phyloP scores from a whole-genome alignment of 2,329 filamentous ascomycete genomes.

The Niveomyces coronatus region DNA sequence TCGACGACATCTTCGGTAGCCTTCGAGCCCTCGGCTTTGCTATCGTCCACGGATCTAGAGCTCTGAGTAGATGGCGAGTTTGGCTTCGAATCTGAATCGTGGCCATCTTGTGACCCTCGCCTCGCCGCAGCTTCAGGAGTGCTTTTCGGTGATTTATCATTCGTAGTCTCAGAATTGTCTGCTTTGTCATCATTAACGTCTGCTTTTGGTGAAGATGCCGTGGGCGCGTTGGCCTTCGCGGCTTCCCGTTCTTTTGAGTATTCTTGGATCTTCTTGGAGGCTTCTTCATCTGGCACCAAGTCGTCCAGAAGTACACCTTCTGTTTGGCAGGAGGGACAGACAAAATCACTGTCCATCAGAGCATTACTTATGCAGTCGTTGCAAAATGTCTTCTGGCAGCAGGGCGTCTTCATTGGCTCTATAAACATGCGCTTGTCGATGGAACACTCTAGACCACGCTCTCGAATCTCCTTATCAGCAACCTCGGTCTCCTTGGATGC shows the following conservation, averaged over 20 bases:
- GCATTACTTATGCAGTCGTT: constrained; percentile 99
- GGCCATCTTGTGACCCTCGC: neutral
- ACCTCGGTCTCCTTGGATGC: constrained; percentile 69
- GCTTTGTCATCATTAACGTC: constrained; percentile 28
- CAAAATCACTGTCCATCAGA: constrained; percentile 95
- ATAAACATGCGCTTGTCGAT: constrained; percentile 98
- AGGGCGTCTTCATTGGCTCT: constrained; percentile 98
- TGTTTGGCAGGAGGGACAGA: constrained; percentile 84
- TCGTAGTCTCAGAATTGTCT: constrained; percentile 24
- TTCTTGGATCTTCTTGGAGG: constrained; percentile 64
- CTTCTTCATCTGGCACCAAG: constrained; percentile 72
- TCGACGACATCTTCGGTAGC: constrained; percentile 21
- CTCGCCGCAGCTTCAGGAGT: neutral
- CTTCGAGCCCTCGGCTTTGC: constrained; percentile 27
- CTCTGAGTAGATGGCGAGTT: constrained; percentile 19
- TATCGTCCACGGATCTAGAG: constrained; percentile 13
- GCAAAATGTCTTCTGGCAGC: constrained; percentile 97
- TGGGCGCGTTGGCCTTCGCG: constrained; percentile 30
- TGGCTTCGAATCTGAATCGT: neutral
- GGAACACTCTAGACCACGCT: constrained; percentile 81
- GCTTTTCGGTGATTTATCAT: neutral
- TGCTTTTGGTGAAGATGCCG: constrained; percentile 22
- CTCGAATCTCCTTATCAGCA: constrained; percentile 77
- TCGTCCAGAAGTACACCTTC: constrained; percentile 92
- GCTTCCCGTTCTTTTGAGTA: constrained; percentile 52